Base-by-base conservation (phyloP, 2,329 filamentous ascomycete genomes). In the Pseudocercospora ulei region DNA sequence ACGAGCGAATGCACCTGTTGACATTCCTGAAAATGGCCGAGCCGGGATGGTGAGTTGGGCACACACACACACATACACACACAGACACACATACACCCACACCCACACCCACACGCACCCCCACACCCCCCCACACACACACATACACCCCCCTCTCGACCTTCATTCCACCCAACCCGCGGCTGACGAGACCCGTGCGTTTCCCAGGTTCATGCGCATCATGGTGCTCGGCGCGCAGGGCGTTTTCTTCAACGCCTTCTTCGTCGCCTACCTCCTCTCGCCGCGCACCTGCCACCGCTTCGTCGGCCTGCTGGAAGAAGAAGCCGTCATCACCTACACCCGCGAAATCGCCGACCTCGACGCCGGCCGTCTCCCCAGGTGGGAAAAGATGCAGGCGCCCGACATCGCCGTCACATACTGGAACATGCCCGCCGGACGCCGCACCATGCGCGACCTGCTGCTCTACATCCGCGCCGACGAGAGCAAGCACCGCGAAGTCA, bases 301-400 rank as follows among this genome's bases (percentile, higher is more conserved):
- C 62, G 87, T 96, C 37, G 90, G 87, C 1, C 96, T 96, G 54
- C 76, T 98, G 7, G 90, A 98, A 63, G 90, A 98, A 61, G 90
- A 98, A 63, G 90, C 90, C 5, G 88, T 96, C 1, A 74, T 93
- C 57, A 98, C 90, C 0, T 98, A 98, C 66, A 90, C 85, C 0
- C 78, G 86, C 34, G 83, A 85, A 44, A 82, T 96, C 53, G 70
- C 77, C 50, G 90, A 96, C 56, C 73, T 98, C 14, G 87, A 96
- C 42, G 71, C 73, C 2, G 88, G 88, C n/a, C 73, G 76, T 42
- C 67, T 95, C 8, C 86, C 87, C 0, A 76, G 76, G 52, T 98
- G 90, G 87, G 69, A 75, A 16, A 72, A 77, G 5, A 78, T 93
- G 55, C 54, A 71, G 37, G 84, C 90, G 2, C 90, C 90, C 0